Evolutionary conservation across 2,329 filamentous ascomycete species (phyloP).

Genomic region (Dothistroma septosporum): DNA sequence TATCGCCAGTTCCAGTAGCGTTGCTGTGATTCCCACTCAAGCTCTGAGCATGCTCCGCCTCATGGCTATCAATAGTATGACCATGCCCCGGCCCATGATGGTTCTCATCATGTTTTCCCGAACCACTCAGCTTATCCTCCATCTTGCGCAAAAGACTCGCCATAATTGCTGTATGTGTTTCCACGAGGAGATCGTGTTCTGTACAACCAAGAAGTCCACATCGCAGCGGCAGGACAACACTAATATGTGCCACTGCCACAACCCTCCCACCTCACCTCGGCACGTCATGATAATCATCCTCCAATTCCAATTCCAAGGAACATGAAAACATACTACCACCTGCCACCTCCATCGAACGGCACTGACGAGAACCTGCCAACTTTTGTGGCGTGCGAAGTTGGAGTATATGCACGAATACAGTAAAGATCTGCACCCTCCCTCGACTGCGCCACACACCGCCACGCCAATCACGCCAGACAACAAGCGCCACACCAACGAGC

Average conservation of each 20-base stretch:
- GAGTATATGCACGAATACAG: neutral
- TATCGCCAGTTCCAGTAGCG: neutral
- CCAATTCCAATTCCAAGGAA: too few relatives aligned
- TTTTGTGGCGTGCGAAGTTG: neutral
- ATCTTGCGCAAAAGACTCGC: constrained; percentile 15
- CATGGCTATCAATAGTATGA: constrained; percentile 1
- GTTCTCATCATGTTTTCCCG: constrained; percentile 3
- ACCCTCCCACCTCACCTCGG: neutral
- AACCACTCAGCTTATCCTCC: constrained; percentile 12
- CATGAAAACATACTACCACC: too few relatives aligned
- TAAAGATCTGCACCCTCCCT: neutral
- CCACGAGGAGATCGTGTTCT: neutral
- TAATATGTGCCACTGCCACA: neutral
- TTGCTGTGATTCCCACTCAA: neutral
- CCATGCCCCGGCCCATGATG: neutral
- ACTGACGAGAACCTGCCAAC: neutral
- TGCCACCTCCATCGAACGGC: neutral
- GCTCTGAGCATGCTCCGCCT: neutral
- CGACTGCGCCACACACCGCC: neutral
- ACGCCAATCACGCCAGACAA: neutral
- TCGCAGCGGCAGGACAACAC: neutral
- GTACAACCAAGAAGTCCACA: neutral
- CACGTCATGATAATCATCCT: neutral
- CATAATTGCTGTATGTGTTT: constrained; percentile 4
- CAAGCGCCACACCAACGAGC: neutral